Conservation (phyloP, 1,139 yeast species). For the Taiozyma sp. region DNA sequence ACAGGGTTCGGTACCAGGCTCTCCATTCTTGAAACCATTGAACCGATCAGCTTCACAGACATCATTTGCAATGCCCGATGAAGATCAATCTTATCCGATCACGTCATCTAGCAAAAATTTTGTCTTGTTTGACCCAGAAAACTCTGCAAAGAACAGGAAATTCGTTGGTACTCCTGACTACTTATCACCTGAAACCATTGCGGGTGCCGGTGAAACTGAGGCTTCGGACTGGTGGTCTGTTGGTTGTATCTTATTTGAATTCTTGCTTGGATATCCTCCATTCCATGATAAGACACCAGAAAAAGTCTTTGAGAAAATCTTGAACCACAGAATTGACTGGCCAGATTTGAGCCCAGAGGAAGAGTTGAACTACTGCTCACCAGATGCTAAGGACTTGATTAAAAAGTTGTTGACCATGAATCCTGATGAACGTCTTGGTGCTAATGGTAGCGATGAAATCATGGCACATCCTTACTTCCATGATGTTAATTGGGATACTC, state of each 20-base stretch:
- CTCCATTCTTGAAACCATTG: conserved; percentile 47
- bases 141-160: conserved; percentile 42
- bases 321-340: conserved; percentile 77
- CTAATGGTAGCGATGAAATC: conserved; percentile 73
- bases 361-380: conserved; percentile 50
- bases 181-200: conserved; percentile 92
- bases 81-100: conserved; percentile 27
- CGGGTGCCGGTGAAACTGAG: conserved; percentile 81
- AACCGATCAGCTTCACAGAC: conserved; percentile 51
- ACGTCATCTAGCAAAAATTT: conserved; percentile 35
- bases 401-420: conserved; percentile 54
- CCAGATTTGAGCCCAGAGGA: conserved; percentile 56
- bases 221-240: conserved; percentile 98
- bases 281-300: conserved; percentile 84
- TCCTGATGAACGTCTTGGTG: conserved; percentile 68
- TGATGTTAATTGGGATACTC: conserved; percentile 67
- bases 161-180: conserved; percentile 99
- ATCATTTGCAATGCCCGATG: conserved; percentile 51
- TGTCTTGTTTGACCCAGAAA: conserved; percentile 70
- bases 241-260: conserved; percentile 93
- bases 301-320: conserved; percentile 75
- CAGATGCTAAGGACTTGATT: conserved; percentile 73
- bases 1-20: conserved; percentile 37
- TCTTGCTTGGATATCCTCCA: conserved; percentile 92
- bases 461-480: conserved; percentile 72